phyloP scores from a whole-genome alignment of 2,329 filamentous ascomycete genomes.

The Colletotrichum chlorophyti region DNA sequence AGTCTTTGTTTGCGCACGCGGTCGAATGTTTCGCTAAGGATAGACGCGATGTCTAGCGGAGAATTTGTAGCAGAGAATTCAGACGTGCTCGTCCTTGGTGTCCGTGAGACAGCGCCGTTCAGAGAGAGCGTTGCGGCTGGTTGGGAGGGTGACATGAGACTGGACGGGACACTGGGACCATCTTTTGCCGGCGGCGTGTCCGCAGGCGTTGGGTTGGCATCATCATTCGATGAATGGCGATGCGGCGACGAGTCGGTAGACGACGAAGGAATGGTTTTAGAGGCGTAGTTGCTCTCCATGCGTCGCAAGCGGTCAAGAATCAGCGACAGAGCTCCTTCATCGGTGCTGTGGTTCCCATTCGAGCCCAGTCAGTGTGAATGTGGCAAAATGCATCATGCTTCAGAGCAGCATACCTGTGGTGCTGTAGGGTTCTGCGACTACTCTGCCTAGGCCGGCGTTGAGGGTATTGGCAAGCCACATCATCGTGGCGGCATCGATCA shows the following conservation, averaged over 20 bases:
- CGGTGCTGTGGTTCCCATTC: not conserved
- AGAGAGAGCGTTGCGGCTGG: no score
- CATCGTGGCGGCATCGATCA: conserved; percentile 34
- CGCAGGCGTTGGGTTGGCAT: not conserved
- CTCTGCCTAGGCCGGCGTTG: conserved; percentile 33
- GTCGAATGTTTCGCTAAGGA: conserved; percentile 37
- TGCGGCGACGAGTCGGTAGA: not conserved
- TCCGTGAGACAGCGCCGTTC: no score
- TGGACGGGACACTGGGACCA: not conserved
- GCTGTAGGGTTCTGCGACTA: conserved; percentile 24
- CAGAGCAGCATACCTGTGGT: conserved; percentile 29
- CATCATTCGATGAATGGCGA: not conserved
- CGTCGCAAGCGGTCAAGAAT: conserved; percentile 39
- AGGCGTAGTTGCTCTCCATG: conserved; percentile 31
- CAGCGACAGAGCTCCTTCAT: conserved; percentile 31
- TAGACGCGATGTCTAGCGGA: conserved; percentile 34
- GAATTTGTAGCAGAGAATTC: not conserved
- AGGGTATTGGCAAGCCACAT: conserved; percentile 36
- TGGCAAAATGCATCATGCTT: not conserved
- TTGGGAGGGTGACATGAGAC: not conserved
- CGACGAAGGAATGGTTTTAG: conserved; percentile 16
- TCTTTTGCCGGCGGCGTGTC: not conserved
- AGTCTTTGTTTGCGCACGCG: conserved; percentile 34
- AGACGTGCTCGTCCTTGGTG: not conserved
- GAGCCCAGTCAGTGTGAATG: not conserved